Base-by-base conservation (phyloP, 139 green algal species). In the Picochlorum sp. region DNA sequence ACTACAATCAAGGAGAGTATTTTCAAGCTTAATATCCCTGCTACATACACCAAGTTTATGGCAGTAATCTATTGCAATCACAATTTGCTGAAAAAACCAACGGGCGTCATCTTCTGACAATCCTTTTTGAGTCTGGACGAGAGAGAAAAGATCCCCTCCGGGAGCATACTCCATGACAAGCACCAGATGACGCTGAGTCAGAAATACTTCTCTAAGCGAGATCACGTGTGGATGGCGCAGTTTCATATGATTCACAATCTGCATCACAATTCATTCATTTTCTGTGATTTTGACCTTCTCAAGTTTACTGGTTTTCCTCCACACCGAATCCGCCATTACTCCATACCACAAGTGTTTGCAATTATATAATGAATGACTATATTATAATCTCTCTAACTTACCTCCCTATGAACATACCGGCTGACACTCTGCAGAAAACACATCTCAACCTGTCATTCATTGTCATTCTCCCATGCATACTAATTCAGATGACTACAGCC, bases 11-110 rank as follows among this genome's bases (percentile, higher is more conserved):
- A 99, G 73, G 55, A 98, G 76, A 13, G 92, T 96, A 72, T 99
- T 99, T 67, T 98, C 90, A 18, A 97, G 81, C 75, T 96, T 95
- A 64, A 96, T 93, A 69, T 96, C 87, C 18, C 87, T 67, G 63
- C 85, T 90, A 18, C 79, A 82, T 74, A 75, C 71, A 5, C 86
- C 85, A 64, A 87, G 83, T 24, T 69, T 63, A 76, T 98, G 92
- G 67, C 90, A 93, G 72, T 97, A 98, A 62, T 94, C 86, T 31
- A 98, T 75, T 25, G 84, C 89, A 2, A 93, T 81, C 9, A 96
- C 85, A 2, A 98, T 80, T 78, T 98, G 92, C 78, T 98, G 92
- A 72, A 98, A 98, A 71, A 98, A 98, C 85, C 88, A 99, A 13
- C 93, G 79, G 8, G 89, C 90, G 56, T 96, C 91, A 5, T 84